Conservation (phyloP, 1,139 yeast genomes). For the Saccharomyces hybrid region DNA sequence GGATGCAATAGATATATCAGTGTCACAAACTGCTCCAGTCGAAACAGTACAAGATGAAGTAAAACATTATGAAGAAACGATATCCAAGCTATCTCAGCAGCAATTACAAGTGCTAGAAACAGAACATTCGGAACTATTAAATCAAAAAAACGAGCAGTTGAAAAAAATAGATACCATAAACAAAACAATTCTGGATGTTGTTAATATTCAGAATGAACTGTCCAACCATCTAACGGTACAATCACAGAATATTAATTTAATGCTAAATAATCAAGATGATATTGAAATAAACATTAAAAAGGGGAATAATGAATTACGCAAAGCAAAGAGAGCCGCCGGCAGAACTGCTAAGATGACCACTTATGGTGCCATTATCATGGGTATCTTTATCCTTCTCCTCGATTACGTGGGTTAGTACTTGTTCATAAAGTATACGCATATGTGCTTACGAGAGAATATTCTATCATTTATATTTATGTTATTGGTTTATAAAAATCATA, state of each 20-base stretch:
- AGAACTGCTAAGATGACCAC: slow-evolving; percentile 62
- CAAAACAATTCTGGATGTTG: slow-evolving; percentile 68
- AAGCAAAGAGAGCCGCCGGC: slow-evolving; percentile 65
- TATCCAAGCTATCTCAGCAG: slow-evolving; percentile 41
- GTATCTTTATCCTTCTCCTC: slow-evolving; percentile 52
- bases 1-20: slow-evolving; percentile 12
- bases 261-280: slow-evolving; percentile 64
- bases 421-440: background rate
- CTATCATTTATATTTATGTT: background rate
- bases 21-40: slow-evolving; percentile 20
- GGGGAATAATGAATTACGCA: slow-evolving; percentile 67
- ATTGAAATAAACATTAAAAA: slow-evolving; percentile 58
- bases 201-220: slow-evolving; percentile 70
- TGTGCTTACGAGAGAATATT: background rate
- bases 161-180: slow-evolving; percentile 65
- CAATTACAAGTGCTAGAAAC: slow-evolving; percentile 61
- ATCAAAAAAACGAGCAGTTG: slow-evolving; percentile 56
- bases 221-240: slow-evolving; percentile 70
- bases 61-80: slow-evolving; percentile 27
- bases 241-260: slow-evolving; percentile 58
- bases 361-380: slow-evolving; percentile 51
- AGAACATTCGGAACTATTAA: slow-evolving; percentile 65
- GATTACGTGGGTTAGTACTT: slow-evolving; percentile 37
- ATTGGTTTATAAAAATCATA: background rate
- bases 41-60: slow-evolving; percentile 30